Evolutionary conservation across 257 asterid genomes (phyloP), one percentile per base, ranked within the genome.

Genomic region (Anisodus tanguticus): DNA sequence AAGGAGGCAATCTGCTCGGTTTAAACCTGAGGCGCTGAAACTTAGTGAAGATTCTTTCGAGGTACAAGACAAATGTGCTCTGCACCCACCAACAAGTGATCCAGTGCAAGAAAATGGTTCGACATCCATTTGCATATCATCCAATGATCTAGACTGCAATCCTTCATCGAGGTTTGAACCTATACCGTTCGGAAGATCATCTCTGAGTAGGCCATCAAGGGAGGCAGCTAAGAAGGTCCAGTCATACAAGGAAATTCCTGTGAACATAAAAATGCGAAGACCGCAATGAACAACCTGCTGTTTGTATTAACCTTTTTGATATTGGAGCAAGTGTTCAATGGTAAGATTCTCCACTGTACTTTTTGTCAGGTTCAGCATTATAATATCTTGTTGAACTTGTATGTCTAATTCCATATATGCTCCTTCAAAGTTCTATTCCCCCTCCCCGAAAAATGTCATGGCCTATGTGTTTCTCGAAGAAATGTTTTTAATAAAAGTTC

Each of bases 221-320:
- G 87, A 78, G 67, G 97, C 98, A 54, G 91, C 93, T 77, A 90
- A 53, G 87, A 94, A 91, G 86, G 92, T 94, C 77, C 91, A 88
- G 83, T 91, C 97, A 5, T 93, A 94, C 90, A 94, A 87, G 91
- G 97, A 94, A 91, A 59, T 87, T 43, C 90, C 97, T 6, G 0
- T 90, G 13, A 90, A 89, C n/a, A 85, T 86, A 74, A 94, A 94
- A 88, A 91, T 92, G 97, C 95, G 97, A 54, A 93, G 97, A 89
- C 1, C 86, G 2, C 82, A 39, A 81, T 90, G 88, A 91, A 47
- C 49, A 53, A 7, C 26, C 15, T 26, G 31, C 85, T 77, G 62
- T 57, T 72, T 77, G 4, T 76, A 54, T 3, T 3, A 26, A 6
- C 47, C 76, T 76, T 16, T 51, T 13, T 7, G 49, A 26, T 77